These are phyloP conservation scores for Lagenaria siceraria DNA, from an alignment of 306 rosid genomes.

Conservation along the genomic window DNA sequence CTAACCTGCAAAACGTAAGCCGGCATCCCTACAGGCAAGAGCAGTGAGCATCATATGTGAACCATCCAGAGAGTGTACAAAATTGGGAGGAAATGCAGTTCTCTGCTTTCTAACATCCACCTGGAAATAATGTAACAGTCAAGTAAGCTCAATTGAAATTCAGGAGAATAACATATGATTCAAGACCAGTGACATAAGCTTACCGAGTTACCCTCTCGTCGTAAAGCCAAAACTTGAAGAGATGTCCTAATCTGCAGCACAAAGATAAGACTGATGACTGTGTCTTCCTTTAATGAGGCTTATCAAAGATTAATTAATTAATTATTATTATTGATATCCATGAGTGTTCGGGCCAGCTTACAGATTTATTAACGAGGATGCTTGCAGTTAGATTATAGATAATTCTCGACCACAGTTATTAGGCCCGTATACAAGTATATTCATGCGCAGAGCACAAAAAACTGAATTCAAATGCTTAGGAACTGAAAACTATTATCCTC, in stretches of 20 bases:
- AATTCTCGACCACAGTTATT: background rate
- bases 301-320: too few relatives aligned
- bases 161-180: background rate
- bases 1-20: slow-evolving; percentile 84
- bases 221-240: slow-evolving; percentile 74
- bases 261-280: slow-evolving; percentile 18
- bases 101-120: slow-evolving; percentile 61
- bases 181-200: slow-evolving; percentile 12
- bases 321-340: too few relatives aligned
- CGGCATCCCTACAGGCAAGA: slow-evolving; percentile 68
- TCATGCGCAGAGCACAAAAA: background rate
- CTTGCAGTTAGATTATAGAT: background rate
- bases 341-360: too few relatives aligned
- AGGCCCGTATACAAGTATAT: background rate
- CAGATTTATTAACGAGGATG: background rate
- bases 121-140: slow-evolving; percentile 20
- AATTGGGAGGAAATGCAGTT: slow-evolving; percentile 87
- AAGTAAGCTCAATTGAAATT: background rate
- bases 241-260: slow-evolving; percentile 60
- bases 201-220: slow-evolving; percentile 50
- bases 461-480: background rate
- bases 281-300: background rate
- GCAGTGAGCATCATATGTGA: slow-evolving; percentile 94
- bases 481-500: background rate
- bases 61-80: slow-evolving; percentile 74